Conservation (phyloP, 2,329 filamentous ascomycete species). For the Rutstroemia sp. region DNA sequence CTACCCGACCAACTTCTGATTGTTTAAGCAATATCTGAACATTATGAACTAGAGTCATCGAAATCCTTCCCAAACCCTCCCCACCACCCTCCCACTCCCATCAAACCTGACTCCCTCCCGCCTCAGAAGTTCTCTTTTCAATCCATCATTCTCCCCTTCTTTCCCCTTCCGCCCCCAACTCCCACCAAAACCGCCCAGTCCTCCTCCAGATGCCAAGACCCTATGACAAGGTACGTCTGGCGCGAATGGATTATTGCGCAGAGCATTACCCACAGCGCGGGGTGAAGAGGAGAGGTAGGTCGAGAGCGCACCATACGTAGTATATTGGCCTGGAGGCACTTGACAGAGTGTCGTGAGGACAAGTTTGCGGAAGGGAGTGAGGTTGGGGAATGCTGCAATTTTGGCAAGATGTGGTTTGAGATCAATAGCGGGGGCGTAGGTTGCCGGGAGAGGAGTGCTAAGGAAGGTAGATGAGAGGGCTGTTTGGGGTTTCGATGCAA, state of each 20-base stretch:
- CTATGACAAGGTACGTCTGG: constrained; percentile 77
- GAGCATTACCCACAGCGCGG: constrained; percentile 68
- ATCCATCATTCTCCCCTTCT: constrained; percentile 56
- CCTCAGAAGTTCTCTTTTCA: constrained; percentile 48
- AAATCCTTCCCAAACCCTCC: constrained; percentile 30
- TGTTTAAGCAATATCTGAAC: no score
- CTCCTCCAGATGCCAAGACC: constrained; percentile 65
- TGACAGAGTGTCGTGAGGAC: constrained; percentile 70
- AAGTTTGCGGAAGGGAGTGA: constrained; percentile 49
- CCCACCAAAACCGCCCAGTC: constrained; percentile 66
- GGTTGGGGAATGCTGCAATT: constrained; percentile 18
- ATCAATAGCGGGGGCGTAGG: background rate
- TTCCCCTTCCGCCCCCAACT: constrained; percentile 54
- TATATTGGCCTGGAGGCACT: constrained; percentile 67
- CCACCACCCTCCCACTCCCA: constrained; percentile 50
- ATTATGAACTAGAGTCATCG: background rate
- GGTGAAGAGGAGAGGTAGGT: constrained; percentile 62
- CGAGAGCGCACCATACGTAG: constrained; percentile 70
- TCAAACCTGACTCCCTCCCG: constrained; percentile 60
- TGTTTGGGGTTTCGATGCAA: background rate
- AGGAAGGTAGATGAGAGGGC: background rate
- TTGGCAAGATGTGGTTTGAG: constrained; percentile 16
- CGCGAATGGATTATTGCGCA: constrained; percentile 75
- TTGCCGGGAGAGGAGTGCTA: constrained; percentile 36
- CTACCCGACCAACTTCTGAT: no score